Evolutionary conservation across 371 early-diverging fungal species (phyloP), one percentile per base, ranked within the genome.

Genomic region (Mucor mucedo): DNA sequence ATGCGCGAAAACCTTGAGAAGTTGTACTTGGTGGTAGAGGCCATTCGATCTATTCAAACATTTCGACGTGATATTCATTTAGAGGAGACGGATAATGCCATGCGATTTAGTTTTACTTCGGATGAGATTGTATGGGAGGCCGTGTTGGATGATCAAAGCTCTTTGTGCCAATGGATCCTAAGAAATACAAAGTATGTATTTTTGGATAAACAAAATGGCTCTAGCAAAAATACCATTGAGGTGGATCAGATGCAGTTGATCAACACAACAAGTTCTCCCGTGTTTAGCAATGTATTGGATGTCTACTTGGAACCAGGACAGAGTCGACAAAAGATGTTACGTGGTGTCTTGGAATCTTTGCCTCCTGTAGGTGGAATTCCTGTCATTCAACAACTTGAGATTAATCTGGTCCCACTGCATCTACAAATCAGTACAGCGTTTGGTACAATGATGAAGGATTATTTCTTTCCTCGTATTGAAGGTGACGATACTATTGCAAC

Each of bases 341-440:
- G 92, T 47, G 86, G 91, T 5, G 87, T 87, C 56, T 84, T 90
- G 80, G 79, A 88, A 4, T 87, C 92, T 30, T 71, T 91, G 45
- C 90, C 90, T 5, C 93, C 94, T 0, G 95, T 95, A 2, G 95
- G 89, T 30, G 95, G 95, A 5, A 95, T 95, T 60, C 84, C 83
- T 5, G 88, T 96, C 10, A 87, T 95, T 27, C 94, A 95, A 58
- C 92, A 93, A 50, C 82, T 95, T 56, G 95, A 94, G 60, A 78
- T 96, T 54, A 89, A 92, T 57, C 65, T 96, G 63, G 82, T 80
- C 38, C 95, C 97, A 1, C 68, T 95, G 5, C 76, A 86, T 28
- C 66, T 96, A 47, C 94, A 93, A 62, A 80, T 93, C 41, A 93
- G 93, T 4, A 89, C 91, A 55, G 93, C 92, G 32, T 82, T 94